Base-by-base conservation (phyloP, 2,329 filamentous ascomycete species). In the Fusarium sarcochroum region DNA sequence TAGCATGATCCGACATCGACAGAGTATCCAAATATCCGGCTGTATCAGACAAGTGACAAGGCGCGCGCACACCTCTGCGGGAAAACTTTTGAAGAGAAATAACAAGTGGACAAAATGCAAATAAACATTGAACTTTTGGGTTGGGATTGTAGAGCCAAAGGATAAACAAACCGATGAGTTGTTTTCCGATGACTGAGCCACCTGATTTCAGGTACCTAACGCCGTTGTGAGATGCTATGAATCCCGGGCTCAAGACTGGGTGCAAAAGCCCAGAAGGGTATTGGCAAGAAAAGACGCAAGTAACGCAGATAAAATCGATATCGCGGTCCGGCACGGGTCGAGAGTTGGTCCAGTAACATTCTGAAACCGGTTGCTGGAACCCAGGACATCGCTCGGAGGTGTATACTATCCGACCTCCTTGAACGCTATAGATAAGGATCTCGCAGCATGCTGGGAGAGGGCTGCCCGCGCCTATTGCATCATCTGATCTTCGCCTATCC, bases 401-500 rank as follows among this genome's bases (percentile, higher is more conserved):
- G 27, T 38, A 49, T 27, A n/a, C 9, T 32, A 23, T 21, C 18
- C 35, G 17, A 27, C 42, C 32, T 38, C 34, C 34, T 32, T 17
- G 11, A 18, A 15, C 20, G 18, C 20, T 46, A 27, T 61, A 27
- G 41, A 7, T n/a, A 25, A 30, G 27, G 20, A 21, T 34, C 41
- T 34, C 40, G 20, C 17, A 17, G 37, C 21, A 38, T 42, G 32
- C 44, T 46, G 21, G 14, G 17, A 21, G 20, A 35, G 37, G 40
- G 32, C 50, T 35, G n/a, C 21, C 41, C 37, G n/a, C n/a, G 62
- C 56, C 53, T 76, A 78, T 70, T 78, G 76, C 70, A 78, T 74
- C 76, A 78, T 77, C 50, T 76, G 76, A 73, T 85, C 82, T 66
- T 86, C 84, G 54, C 80, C 81, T 60, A 85, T 84, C 38, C 79